Evolutionary conservation across 805 yeast species (phyloP).

Genomic region (Zygosaccharomyces gambellarensis): DNA sequence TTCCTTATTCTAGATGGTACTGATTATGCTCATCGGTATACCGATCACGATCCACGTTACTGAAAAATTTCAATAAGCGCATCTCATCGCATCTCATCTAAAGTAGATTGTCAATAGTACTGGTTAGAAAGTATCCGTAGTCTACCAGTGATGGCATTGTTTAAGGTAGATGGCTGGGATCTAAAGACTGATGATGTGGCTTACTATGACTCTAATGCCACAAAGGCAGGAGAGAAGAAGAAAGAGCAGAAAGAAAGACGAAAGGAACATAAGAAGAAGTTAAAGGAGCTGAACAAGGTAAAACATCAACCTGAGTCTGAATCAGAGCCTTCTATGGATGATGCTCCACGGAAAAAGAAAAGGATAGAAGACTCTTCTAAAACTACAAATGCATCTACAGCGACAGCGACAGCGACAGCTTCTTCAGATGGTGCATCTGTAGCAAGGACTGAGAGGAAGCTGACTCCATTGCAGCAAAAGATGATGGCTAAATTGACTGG

Average conservation of each 20-base stretch:
- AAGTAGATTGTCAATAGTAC: background rate
- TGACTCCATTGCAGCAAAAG: conserved; percentile 87
- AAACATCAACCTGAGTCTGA: conserved; percentile 18
- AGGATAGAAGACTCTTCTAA: conserved; percentile 13
- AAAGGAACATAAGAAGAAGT: conserved; percentile 22
- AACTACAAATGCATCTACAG: conserved; percentile 7
- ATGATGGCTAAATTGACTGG: conserved; percentile 95
- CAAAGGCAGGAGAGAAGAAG: conserved; percentile 28
- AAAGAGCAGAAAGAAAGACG: conserved; percentile 21
- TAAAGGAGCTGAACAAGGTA: conserved; percentile 31
- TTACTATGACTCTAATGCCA: conserved; percentile 37
- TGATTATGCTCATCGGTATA: background rate
- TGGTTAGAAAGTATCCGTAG: background rate
- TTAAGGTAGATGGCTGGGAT: conserved; percentile 81
- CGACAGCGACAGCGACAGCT: conserved; percentile 16
- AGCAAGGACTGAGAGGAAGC: conserved; percentile 33
- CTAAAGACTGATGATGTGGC: conserved; percentile 51
- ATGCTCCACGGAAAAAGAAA: conserved; percentile 9
- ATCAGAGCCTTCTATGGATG: background rate
- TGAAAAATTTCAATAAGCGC: conserved; percentile 9
- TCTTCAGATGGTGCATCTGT: conserved; percentile 11
- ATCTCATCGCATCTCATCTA: conserved; percentile 7
- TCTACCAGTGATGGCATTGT: conserved; percentile 51
- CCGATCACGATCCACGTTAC: conserved; percentile 1
- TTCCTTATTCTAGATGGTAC: background rate